Percentiles rank a stretch among this genome's conserved stretches.
phyloP scores from a whole-genome alignment of 495 filamentous ascomycete genomes.

The Penicillium verhagenii region DNA sequence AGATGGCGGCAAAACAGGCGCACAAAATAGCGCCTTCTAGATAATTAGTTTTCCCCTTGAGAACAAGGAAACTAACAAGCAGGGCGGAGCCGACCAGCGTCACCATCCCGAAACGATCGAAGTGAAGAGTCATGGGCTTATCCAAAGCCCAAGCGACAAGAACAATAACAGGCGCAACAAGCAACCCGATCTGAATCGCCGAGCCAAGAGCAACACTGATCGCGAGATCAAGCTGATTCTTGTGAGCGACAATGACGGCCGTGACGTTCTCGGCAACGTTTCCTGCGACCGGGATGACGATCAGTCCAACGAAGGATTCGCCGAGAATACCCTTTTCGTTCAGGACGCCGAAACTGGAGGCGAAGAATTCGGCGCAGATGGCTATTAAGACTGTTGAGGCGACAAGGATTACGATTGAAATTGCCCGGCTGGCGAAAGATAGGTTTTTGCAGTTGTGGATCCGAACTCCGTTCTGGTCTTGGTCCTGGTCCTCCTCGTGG shows the following conservation, averaged over 20 bases:
- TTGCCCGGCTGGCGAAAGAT: conserved; percentile 46
- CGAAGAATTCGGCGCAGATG: conserved; percentile 83
- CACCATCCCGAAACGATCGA: conserved; percentile 88
- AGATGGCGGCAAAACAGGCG: conserved; percentile 70
- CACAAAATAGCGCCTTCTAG: conserved; percentile 80
- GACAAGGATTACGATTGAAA: conserved; percentile 72
- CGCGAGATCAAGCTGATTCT: conserved; percentile 95
- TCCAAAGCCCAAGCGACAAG: conserved; percentile 81
- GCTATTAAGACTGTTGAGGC: conserved; percentile 77
- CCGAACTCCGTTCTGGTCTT: conserved; percentile 27
- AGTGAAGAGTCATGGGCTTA: conserved; percentile 84
- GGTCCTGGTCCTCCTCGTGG: conserved; percentile 33
- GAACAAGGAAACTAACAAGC: conserved; percentile 82
- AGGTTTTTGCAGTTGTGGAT: neutral
- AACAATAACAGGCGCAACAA: conserved; percentile 84
- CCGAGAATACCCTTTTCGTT: conserved; percentile 62
- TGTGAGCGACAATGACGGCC: conserved; percentile 80
- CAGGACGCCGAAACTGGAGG: conserved; percentile 73
- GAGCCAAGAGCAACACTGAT: conserved; percentile 87
- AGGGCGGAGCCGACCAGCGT: conserved; percentile 82
- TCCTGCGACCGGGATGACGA: conserved; percentile 85
- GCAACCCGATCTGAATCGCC: conserved; percentile 76
- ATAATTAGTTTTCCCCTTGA: conserved; percentile 87
- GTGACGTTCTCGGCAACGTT: conserved; percentile 94
- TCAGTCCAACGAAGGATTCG: conserved; percentile 82